A percentile compares a stretch with the other conserved stretches of the same genome.
These are phyloP conservation scores for Madurella fahalii DNA, from an alignment of 2,329 filamentous ascomycete species.

Conservation along the genomic window DNA sequence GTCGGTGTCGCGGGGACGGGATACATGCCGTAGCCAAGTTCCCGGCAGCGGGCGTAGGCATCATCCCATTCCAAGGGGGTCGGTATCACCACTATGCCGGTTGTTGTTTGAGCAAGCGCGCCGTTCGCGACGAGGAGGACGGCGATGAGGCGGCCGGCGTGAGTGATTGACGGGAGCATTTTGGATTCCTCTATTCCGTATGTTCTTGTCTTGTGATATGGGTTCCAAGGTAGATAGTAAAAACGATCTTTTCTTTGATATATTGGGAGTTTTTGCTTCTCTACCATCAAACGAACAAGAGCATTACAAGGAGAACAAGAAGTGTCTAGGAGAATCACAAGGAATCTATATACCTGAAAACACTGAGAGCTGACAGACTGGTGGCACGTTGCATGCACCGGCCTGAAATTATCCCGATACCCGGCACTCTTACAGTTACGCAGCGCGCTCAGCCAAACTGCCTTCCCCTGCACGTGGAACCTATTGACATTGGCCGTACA, in stretches of 20 bases:
- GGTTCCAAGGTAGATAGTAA: neutral
- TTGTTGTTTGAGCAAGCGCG: neutral
- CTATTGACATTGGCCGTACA: too few species aligned
- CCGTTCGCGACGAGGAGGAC: neutral
- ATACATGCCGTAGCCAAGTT: neutral
- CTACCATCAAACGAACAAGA: too few species aligned
- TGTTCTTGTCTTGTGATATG: too few species aligned
- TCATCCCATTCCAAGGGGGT: neutral
- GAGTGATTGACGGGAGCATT: neutral
- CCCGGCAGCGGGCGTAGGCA: neutral
- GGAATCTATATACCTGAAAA: too few species aligned
- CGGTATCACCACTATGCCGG: neutral
- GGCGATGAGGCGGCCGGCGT: neutral
- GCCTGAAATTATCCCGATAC: neutral
- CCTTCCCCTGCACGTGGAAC: too few species aligned
- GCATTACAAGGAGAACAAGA: too few species aligned
- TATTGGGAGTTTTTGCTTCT: too few species aligned
- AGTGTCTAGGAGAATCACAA: too few species aligned
- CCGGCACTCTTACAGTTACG: neutral
- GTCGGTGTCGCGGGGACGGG: neutral
- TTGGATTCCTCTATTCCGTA: neutral
- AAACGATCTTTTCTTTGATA: neutral
- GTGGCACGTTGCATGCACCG: slow-evolving; percentile 2
- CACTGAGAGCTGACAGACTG: neutral
- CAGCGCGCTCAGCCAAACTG: too few species aligned